Evolutionary conservation across 805 yeast genomes (phyloP), one percentile per base, ranked within the genome.

Genomic region (Torulaspora gathmanii): DNA sequence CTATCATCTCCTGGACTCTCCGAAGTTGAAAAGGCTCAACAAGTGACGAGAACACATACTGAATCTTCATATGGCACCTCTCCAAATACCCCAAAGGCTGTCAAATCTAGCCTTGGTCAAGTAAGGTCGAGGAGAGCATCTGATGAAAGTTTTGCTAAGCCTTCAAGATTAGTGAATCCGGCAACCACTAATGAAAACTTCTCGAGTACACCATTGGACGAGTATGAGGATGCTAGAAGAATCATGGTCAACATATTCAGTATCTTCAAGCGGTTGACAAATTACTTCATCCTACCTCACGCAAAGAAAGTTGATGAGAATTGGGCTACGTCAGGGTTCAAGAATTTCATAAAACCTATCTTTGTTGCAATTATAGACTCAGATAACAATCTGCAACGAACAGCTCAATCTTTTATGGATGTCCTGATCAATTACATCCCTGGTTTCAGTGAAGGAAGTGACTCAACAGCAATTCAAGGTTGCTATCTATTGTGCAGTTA

Each of bases 281-380:
- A 53, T 20, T 56, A 53, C 33, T 59, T 58, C 28, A 51, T 61
- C 9, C 41, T 63, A 25, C 60, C 64, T 3, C 56, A 50, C 16
- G 49, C 51, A 9, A 46, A 47, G n/a, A 47, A 46, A 5, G 35
- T 47, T 11, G 51, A 55, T 33, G 38, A 42, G 15, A 31, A 39
- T 12, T 53, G 60, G 55, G 54, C 56, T 7, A 47, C 50, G 4
- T 49, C 53, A 20, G 64, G 61, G 40, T 61, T 57, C 39, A 53
- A 43, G 23, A 51, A 51, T 35, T 53, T 61, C 10, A 52, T 61
- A n/a, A 63, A 69, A 40, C 73, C 79, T 1, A 52, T 76, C 3
- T 60, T 69, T 12, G 60, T 60, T 27, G 65, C 76, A 1, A 52
- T 74, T 12, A 56, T 64, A 23, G 72, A 71, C 46, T 54, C 64